Evolutionary conservation across 2,329 filamentous ascomycete species (phyloP).

Genomic region (Niveomyces coronatus): DNA sequence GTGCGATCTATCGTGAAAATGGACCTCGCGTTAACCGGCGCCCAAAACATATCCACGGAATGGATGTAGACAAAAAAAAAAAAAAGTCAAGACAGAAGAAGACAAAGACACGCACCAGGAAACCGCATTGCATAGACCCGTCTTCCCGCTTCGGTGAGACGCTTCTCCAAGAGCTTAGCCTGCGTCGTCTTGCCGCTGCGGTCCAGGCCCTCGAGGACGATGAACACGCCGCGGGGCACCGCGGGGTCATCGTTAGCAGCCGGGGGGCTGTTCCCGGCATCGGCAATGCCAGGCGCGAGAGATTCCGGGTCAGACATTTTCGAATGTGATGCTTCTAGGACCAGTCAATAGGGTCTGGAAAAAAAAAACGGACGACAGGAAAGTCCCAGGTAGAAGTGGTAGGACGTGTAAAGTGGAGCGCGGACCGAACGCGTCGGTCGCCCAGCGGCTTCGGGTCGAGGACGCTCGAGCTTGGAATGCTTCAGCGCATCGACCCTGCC

Average conservation of each 20-base stretch:
- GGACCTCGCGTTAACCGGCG: no score
- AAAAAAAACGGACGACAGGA: no score
- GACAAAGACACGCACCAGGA: slow-evolving; percentile 34
- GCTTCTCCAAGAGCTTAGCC: slow-evolving; percentile 56
- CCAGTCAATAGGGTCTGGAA: no score
- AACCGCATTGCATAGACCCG: slow-evolving; percentile 46
- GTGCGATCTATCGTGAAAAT: slow-evolving; percentile 75
- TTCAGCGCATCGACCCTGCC: no score
- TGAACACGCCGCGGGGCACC: slow-evolving; percentile 58
- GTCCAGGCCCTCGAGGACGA: slow-evolving; percentile 83
- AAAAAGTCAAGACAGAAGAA: not conserved
- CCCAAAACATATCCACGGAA: no score
- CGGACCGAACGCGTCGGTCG: not conserved
- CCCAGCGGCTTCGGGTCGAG: not conserved
- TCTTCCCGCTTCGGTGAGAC: slow-evolving; percentile 37
- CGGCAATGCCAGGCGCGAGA: not conserved
- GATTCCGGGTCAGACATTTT: no score
- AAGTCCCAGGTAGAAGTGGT: not conserved
- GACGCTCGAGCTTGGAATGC: not conserved
- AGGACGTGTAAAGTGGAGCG: slow-evolving; percentile 4
- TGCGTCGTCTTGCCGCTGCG: slow-evolving; percentile 89
- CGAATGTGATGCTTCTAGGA: no score
- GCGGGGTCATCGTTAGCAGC: no score
- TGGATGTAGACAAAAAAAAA: not conserved
- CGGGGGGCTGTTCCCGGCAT: not conserved